Evolutionary conservation across 495 filamentous ascomycete genomes (phyloP), one percentile per base, ranked within the genome.

Genomic region (Saxispiralis lemnorum): DNA sequence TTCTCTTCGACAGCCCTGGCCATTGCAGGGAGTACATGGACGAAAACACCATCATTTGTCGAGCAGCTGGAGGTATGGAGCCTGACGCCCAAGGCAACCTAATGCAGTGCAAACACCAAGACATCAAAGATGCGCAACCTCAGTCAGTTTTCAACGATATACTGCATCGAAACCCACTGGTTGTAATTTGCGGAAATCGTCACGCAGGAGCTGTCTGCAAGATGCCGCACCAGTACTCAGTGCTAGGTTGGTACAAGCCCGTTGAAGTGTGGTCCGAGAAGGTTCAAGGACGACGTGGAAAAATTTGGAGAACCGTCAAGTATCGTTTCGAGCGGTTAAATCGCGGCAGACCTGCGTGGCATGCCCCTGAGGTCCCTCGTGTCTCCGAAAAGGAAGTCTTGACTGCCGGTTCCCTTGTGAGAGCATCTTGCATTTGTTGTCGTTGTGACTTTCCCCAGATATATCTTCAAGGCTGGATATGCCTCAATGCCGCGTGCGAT

Each of bases 261-360:
- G 81, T 78, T 0, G 61, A 80, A 30, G 60, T 85, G 1, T 93
- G 85, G 85, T 62, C 54, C 13, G 83, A 93, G 51, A 69, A 64
- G 37, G 51, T 46, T 33, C 34, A 37, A 16, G 50, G 46, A 10
- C 48, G 43, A 17, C 44, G 57, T 0, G 62, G 68, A 14, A 66
- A 55, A 0, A 56, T 67, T 0, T 49, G 38, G 37, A 49, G 9
- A 10, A 53, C 50, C 0, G 67, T 69, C 47, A 76, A 69, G 48
- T 66, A 79, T 13, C 71, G 84, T 5, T 68, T 87, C 18, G 75
- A 93, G 57, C 86, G 87, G 49, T 56, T 83, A 1, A 57, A 82
- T 15, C 76, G 38, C 0, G 32, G 48, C 0, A 49, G 60, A 15
- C 63, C 65, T 24, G 79, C 81, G 34, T 93, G 85, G 85, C 88